Evolutionary conservation across 768 basidiomycete genomes (phyloP), one percentile per base, ranked within the genome.

Genomic region (Tylopilus plumbeoviolaceoides): DNA sequence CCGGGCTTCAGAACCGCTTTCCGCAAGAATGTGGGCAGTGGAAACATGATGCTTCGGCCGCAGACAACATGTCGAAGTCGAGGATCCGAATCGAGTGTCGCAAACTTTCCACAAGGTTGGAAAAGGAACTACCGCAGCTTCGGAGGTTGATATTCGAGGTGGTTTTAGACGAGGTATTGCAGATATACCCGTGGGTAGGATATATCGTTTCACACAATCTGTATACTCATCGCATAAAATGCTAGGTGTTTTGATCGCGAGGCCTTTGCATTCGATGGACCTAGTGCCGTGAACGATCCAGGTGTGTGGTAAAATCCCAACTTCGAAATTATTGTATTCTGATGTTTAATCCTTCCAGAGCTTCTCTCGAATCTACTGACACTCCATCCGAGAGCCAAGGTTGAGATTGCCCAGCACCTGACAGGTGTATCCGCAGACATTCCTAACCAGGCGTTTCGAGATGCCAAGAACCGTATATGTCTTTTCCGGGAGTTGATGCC

Each of bases 1-100:
- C 48, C 1, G 75, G 73, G 1, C 65, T 76, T 0, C 36, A 52
- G 8, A 60, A 51, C n/a, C 66, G 70, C 7, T 73, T 61, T 25
- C 59, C 54, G 2, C 35, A 20, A 0, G 50, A 48, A 7, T 69
- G 69, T 35, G 44, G 44, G 3, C 35, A 56, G 0, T 74, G 70
- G 70, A 58, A 52, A 20, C 51, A 64, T 0, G 50, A 61, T 0
- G 47, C 58, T 1, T 40, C 0, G 1, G 55, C 63, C 5, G 20
- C 60, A 5, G 43, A 8, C 9, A 47, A 4, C 5, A 45, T 9
- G 4, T 56, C 33, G 1, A 18, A 36, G 1, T 3, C 30, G 1
- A 7, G 1, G 0, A 5, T 1, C 5, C 42, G 0, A 6, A 28
- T 1, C 0, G 54, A 55, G 5, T 30, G 33, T 14, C 7, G 7